Evolutionary conservation across 2,329 filamentous ascomycete species (phyloP), one percentile per base, ranked within the genome.

Genomic region (Calonectria henricotiae): DNA sequence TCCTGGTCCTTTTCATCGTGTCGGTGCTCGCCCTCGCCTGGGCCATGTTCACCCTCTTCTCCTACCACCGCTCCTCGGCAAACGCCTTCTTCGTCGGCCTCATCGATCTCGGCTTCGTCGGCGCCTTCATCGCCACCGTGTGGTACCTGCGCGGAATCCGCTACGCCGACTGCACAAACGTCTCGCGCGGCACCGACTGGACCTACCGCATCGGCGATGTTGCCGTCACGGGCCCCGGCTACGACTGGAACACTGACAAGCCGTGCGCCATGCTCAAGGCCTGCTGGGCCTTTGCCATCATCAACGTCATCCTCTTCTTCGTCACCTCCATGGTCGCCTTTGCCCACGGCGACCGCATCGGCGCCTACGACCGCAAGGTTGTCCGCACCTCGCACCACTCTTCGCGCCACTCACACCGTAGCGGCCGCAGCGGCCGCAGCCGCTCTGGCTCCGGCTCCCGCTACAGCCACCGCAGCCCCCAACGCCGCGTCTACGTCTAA

Each of bases 181-280:
- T 94, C 80, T 78, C 79, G 12, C 78, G 79, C 37, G 84, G 83
- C 62, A 83, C 85, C 58, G 78, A 83, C 25, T 90, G 90, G 81
- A 88, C 87, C 76, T 80, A 89, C 64, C 86, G 87, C 60, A 85
- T 95, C 49, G 92, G 92, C 13, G 85, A 88, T 13, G 89, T 94
- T 35, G 85, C 83, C 73, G 89, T 89, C 49, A 84, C 83, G 35
- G 81, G 88, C 41, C 86, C 86, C 58, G 83, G 83, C 62, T 87
- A 90, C 69, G 82, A 86, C 47, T 79, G 91, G 46, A 82, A 87
- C 64, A 82, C 91, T 43, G 87, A 94, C 82, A 96, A 96, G 87
- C 90, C 90, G 5, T 98, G 96, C 84, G 89, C 92, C 61, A 96
- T 98, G 94, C 89, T 98, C 79, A 98, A 98, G 89, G 93, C 95